These are phyloP conservation scores for Sparassis latifolia DNA, from an alignment of 1,284 basidiomycete species.

Conservation along the genomic window DNA sequence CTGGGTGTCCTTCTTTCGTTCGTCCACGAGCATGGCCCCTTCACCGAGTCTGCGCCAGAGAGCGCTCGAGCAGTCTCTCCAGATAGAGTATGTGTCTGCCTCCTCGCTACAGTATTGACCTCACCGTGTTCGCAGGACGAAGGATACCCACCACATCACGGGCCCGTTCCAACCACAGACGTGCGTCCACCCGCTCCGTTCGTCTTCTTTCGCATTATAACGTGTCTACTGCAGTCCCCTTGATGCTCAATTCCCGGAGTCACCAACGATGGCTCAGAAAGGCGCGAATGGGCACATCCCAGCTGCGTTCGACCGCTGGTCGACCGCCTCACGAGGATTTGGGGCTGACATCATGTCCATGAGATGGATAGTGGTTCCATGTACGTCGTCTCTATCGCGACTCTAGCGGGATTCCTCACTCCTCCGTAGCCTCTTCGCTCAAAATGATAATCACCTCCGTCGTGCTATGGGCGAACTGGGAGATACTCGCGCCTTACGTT, in stretches of 20 bases:
- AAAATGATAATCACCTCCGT: constrained; percentile 71
- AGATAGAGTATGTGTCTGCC: too few species aligned
- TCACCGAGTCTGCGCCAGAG: too few species aligned
- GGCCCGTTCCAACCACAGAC: constrained; percentile 59
- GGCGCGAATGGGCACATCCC: constrained; percentile 2
- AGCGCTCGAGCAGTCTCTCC: too few species aligned
- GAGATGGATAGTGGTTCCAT: constrained; percentile 72
- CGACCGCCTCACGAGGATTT: constrained; percentile 28
- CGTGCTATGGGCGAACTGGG: constrained; percentile 72
- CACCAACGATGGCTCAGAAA: constrained; percentile 5
- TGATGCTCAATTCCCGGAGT: constrained; percentile 1
- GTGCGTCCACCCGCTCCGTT: constrained; percentile 28
- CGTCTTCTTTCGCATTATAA: background rate
- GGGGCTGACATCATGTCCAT: constrained; percentile 42
- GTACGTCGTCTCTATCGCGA: constrained; percentile 33
- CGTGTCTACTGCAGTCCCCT: background rate
- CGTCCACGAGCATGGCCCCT: too few species aligned
- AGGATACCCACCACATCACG: constrained; percentile 51
- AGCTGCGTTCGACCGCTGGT: constrained; percentile 11
- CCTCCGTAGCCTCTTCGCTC: constrained; percentile 53
- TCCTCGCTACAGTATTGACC: too few species aligned
- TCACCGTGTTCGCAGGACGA: constrained; percentile 28
- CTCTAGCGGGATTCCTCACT: background rate
- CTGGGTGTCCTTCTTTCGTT: too few species aligned
- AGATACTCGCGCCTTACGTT: constrained; percentile 45